Conservation (phyloP, 1,284 basidiomycete species). For the Ustilago loliicola region DNA sequence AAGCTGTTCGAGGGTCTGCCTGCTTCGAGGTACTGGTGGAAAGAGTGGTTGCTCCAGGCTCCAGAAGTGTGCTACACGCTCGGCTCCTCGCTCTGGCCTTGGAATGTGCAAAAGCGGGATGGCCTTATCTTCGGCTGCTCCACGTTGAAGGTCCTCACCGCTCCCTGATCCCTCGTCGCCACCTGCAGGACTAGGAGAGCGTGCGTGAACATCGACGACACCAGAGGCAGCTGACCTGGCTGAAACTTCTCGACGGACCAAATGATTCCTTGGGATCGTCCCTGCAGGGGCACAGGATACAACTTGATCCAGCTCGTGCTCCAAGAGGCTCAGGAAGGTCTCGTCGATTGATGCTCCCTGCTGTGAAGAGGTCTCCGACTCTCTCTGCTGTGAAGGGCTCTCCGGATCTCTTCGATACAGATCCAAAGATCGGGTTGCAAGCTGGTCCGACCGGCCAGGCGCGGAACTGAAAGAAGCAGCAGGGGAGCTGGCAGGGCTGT, state of each 20-base stretch:
- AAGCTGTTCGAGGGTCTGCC: constrained; percentile 2
- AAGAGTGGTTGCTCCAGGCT: neutral
- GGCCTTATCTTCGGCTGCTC: neutral
- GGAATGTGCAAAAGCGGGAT: neutral
- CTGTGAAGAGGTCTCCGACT: neutral
- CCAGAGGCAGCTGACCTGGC: no score
- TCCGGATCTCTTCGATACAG: neutral
- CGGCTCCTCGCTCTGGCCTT: neutral
- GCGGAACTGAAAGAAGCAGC: no score
- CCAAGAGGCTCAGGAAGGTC: neutral
- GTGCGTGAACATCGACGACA: no score
- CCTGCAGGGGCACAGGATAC: neutral
- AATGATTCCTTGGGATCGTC: neutral
- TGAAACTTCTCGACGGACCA: neutral
- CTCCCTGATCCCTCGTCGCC: no score
- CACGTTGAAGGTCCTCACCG: neutral
- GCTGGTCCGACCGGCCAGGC: no score
- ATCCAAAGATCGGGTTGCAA: neutral
- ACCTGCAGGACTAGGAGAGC: no score
- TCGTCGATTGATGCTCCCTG: neutral
- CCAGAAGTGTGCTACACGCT: neutral
- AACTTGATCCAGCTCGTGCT: neutral
- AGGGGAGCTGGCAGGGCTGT: no score
- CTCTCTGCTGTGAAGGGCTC: no score
- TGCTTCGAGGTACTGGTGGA: neutral